Evolutionary conservation across 192 early-diverging fungal genomes (phyloP).

Genomic region (Backusella tarrabulga): DNA sequence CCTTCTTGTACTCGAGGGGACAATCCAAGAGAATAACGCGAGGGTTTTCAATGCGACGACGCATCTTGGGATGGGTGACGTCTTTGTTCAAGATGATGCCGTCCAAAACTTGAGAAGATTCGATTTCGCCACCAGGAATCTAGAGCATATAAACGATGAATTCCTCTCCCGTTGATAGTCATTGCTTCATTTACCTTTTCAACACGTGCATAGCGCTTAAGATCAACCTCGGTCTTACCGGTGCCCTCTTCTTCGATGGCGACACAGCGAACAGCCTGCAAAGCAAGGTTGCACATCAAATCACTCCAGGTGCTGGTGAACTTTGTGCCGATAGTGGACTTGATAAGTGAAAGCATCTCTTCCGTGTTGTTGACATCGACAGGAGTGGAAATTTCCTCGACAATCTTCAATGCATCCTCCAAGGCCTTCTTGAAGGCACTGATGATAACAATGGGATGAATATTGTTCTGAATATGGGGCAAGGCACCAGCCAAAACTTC

Average conservation of each 20-base stretch:
- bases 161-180: background rate
- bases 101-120: conserved; percentile 91
- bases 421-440: conserved; percentile 90
- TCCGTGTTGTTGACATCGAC: conserved; percentile 81
- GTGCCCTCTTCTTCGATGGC: conserved; percentile 53
- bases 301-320: conserved; percentile 94
- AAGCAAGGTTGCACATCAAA: conserved; percentile 95
- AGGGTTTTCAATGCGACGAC: conserved; percentile 94
- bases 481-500: conserved; percentile 90
- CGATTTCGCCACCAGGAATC: conserved; percentile 98
- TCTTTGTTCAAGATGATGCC: conserved; percentile 99
- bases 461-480: conserved; percentile 94
- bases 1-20: conserved; percentile 99
- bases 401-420: conserved; percentile 85
- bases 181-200: conserved; percentile 72
- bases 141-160: conserved; percentile 16
- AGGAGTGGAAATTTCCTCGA: conserved; percentile 80
- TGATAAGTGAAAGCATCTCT: conserved; percentile 92
- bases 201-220: conserved; percentile 96
- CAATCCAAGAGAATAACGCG: conserved; percentile 96
- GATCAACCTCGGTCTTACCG: conserved; percentile 90
- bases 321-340: conserved; percentile 95
- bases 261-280: conserved; percentile 94
- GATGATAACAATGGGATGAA: conserved; percentile 98
- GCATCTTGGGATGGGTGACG: conserved; percentile 98